Evolutionary conservation across 805 yeast species (phyloP).

Genomic region (Teunomyces stri): DNA sequence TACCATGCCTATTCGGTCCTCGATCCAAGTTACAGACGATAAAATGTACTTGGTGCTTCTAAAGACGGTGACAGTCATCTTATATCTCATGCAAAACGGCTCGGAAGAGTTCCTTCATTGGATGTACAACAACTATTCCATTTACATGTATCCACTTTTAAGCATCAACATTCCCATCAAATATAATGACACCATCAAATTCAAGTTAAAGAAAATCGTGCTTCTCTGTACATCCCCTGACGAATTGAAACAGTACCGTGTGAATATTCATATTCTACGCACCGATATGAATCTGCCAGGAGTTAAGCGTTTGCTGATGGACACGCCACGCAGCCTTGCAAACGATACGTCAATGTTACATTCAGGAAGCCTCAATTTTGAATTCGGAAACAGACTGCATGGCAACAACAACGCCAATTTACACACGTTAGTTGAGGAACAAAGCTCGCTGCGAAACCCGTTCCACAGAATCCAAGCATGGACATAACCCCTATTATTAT

Average conservation of each 20-base stretch:
- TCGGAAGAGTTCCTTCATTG: constrained; percentile 49
- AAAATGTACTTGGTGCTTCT: constrained; percentile 21
- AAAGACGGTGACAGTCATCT: constrained; percentile 52
- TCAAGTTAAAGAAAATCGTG: constrained; percentile 34
- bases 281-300: constrained; percentile 44
- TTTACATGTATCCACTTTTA: constrained; percentile 17
- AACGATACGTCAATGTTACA: background rate
- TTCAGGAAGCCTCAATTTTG: background rate
- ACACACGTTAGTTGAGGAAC: constrained; percentile 1
- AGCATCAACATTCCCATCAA: constrained; percentile 10
- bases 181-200: constrained; percentile 32
- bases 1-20: background rate
- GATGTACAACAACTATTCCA: constrained; percentile 22
- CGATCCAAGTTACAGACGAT: background rate
- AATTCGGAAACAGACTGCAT: background rate
- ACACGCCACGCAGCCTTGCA: background rate
- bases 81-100: constrained; percentile 53
- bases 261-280: constrained; percentile 39
- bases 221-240: constrained; percentile 29
- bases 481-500: background rate
- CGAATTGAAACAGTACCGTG: constrained; percentile 38
- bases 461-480: constrained; percentile 1
- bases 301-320: constrained; percentile 12
- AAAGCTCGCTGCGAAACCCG: background rate
- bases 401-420: background rate